phyloP scores from a whole-genome alignment of 1,139 yeast species.

The Pichia sp. region DNA sequence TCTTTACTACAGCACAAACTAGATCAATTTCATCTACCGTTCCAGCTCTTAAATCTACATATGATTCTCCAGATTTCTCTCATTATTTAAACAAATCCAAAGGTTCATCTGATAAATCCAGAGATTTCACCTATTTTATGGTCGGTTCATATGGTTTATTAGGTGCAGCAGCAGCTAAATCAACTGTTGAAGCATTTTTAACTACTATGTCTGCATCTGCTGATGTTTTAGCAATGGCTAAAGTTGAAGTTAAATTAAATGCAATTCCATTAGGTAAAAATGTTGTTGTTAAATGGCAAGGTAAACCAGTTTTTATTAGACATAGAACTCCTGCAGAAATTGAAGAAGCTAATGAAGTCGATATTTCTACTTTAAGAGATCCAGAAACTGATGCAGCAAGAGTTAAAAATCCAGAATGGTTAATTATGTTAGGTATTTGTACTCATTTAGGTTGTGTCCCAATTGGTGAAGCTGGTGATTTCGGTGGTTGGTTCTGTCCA shows the following conservation, averaged over 20 bases:
- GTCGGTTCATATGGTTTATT: constrained; percentile 94
- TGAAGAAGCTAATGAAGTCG: constrained; percentile 85
- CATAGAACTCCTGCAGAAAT: constrained; percentile 95
- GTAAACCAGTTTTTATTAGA: constrained; percentile 99
- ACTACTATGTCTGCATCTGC: constrained; percentile 96
- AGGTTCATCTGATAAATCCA: constrained; percentile 61
- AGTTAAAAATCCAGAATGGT: constrained; percentile 97
- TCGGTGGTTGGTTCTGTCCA: constrained; percentile 99
- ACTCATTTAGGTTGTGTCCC: constrained; percentile 99
- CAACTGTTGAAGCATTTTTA: constrained; percentile 94
- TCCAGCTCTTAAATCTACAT: constrained; percentile 58
- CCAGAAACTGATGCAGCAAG: constrained; percentile 92
- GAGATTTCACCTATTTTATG: constrained; percentile 94
- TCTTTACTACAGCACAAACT: constrained; percentile 28
- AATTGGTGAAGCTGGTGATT: constrained; percentile 99
- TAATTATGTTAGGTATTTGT: constrained; percentile 98
- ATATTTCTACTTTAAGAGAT: constrained; percentile 75
- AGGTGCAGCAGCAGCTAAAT: constrained; percentile 95
- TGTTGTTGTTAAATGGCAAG: constrained; percentile 98
- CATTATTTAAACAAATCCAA: constrained; percentile 70
- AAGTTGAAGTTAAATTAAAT: constrained; percentile 92
- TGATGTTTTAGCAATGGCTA: constrained; percentile 98
- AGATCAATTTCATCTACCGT: constrained; percentile 45
- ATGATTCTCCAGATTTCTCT: constrained; percentile 89
- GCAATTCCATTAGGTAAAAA: constrained; percentile 97